phyloP scores from a whole-genome alignment of 202 grass and related monocot genomes.

The Panicum virgatum region DNA sequence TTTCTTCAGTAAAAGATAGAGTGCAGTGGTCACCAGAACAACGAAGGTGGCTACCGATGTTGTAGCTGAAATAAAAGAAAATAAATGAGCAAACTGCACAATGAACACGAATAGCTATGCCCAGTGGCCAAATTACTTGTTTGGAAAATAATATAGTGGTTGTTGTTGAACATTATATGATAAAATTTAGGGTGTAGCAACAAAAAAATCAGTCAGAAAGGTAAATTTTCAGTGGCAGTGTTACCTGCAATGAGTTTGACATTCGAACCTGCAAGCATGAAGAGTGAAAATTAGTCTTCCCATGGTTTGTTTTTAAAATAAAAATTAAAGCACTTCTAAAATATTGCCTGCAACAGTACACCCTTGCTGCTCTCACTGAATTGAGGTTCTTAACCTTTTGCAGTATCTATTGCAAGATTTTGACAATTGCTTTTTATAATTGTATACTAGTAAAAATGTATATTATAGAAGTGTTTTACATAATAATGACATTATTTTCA shows the following conservation, averaged over 20 bases:
- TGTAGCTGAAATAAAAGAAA: slow-evolving; percentile 35
- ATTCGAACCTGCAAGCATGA: not conserved
- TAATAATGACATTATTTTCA: not conserved
- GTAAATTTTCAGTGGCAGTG: not conserved
- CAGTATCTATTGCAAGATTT: not conserved
- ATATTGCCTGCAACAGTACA: not conserved
- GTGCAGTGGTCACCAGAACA: not conserved
- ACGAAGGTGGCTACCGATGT: slow-evolving; percentile 2
- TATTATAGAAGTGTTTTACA: not conserved
- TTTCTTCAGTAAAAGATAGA: slow-evolving; percentile 28
- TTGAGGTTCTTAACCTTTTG: not conserved
- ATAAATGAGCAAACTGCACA: not conserved
- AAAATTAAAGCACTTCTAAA: not conserved
- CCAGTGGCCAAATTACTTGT: not conserved
- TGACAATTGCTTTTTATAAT: not conserved
- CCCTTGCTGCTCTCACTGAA: not conserved
- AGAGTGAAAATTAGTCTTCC: not conserved
- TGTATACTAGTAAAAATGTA: not conserved
- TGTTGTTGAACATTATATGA: not conserved
- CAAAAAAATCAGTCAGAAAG: not conserved
- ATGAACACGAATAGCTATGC: not conserved
- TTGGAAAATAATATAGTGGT: not conserved
- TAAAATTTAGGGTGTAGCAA: not conserved
- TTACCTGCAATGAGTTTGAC: slow-evolving; percentile 30
- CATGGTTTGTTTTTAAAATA: not conserved